A percentile compares a stretch with the other conserved stretches of the same genome.
phyloP scores from a whole-genome alignment of 805 yeast genomes.

The Wickerhamomyces rabaulensis region DNA sequence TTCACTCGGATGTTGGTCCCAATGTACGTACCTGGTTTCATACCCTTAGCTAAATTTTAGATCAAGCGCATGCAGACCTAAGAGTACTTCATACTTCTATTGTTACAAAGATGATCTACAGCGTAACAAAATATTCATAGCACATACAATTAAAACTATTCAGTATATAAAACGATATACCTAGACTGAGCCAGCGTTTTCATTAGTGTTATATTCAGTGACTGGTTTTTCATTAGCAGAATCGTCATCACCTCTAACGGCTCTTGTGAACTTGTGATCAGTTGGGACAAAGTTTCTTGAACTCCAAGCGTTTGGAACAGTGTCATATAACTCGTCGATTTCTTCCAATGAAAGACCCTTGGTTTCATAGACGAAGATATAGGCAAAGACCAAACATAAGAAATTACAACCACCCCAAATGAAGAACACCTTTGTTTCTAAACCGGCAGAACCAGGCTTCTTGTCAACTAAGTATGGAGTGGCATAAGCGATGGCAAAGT shows the following conservation, averaged over 20 bases:
- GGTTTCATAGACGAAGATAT: slow-evolving; percentile 56
- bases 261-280: slow-evolving; percentile 27
- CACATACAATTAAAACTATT: no score
- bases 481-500: slow-evolving; percentile 70
- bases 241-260: slow-evolving; percentile 5
- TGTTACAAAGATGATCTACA: no score
- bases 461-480: slow-evolving; percentile 69
- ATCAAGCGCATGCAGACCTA: no score
- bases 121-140: no score
- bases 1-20: no score
- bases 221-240: neutral
- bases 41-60: no score
- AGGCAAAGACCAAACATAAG: slow-evolving; percentile 52
- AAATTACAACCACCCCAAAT: slow-evolving; percentile 71
- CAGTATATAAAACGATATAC: no score
- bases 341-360: slow-evolving; percentile 65
- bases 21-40: no score
- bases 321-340: slow-evolving; percentile 53
- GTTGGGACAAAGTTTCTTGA: slow-evolving; percentile 28
- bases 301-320: slow-evolving; percentile 29
- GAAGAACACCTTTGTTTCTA: slow-evolving; percentile 63
- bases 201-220: neutral
- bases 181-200: neutral
- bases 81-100: no score
- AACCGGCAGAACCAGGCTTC: slow-evolving; percentile 54